phyloP scores from a whole-genome alignment of 352 stramenopile genomes.

The Globisporangium emineosum region DNA sequence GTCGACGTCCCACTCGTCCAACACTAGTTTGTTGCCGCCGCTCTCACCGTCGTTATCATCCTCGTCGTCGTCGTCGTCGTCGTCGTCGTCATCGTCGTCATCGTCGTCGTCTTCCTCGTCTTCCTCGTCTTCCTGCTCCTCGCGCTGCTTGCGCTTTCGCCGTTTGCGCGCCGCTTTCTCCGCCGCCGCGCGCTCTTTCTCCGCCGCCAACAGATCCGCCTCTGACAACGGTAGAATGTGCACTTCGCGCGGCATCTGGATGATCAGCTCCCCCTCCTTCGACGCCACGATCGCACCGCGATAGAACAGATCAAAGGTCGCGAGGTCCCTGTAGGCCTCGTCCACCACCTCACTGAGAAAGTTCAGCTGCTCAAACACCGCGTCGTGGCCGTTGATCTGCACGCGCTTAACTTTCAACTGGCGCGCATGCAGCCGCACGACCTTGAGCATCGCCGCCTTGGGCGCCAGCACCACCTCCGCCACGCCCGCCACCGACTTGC shows the following conservation, averaged over 20 bases:
- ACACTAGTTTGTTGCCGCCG: slow-evolving; percentile 28
- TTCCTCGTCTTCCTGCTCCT: slow-evolving; percentile 13
- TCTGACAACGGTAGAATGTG: slow-evolving; percentile 46
- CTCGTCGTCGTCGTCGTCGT: slow-evolving; percentile 35
- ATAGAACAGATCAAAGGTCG: slow-evolving; percentile 85
- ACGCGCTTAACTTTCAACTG: slow-evolving; percentile 63
- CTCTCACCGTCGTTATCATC: slow-evolving; percentile 37
- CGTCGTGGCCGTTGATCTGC: slow-evolving; percentile 47
- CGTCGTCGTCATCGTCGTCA: slow-evolving; percentile 33
- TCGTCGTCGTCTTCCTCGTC: slow-evolving; percentile 31
- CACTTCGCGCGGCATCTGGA: slow-evolving; percentile 65
- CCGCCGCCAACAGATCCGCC: slow-evolving; percentile 11
- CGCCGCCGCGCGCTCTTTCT: slow-evolving; percentile 13
- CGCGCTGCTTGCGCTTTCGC: slow-evolving; percentile 14
- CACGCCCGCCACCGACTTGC: slow-evolving; percentile 50
- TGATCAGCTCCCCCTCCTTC: slow-evolving; percentile 77
- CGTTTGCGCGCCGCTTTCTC: slow-evolving; percentile 16
- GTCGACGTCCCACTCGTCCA: slow-evolving; percentile 72
- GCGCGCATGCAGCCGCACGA: slow-evolving; percentile 71
- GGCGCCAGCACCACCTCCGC: slow-evolving; percentile 73
- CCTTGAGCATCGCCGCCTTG: slow-evolving; percentile 41
- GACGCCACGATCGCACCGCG: slow-evolving; percentile 79
- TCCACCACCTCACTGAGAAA: slow-evolving; percentile 76
- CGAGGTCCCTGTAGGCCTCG: slow-evolving; percentile 73
- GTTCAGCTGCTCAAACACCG: slow-evolving; percentile 77